Percentiles rank a stretch among this genome's conserved stretches.
phyloP scores from a whole-genome alignment of 305 asterid genomes.

The Andrographis paniculata region DNA sequence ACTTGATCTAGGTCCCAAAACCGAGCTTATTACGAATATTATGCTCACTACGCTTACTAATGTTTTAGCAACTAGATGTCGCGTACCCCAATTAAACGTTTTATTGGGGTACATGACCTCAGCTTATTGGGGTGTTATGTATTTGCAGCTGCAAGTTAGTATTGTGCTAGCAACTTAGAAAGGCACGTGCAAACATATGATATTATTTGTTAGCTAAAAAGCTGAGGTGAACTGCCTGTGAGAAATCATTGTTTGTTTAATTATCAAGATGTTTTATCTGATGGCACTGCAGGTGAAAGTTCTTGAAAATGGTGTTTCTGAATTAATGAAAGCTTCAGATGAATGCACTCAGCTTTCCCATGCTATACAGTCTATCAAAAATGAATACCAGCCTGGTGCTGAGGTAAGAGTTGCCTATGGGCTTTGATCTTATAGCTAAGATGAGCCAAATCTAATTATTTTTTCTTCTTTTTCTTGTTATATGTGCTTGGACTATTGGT shows the following conservation, averaged over 20 bases:
- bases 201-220: neutral
- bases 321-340: constrained; percentile 55
- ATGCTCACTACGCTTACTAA: too few species aligned
- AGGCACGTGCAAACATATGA: too few species aligned
- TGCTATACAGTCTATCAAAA: constrained; percentile 50
- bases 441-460: constrained; percentile 9
- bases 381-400: constrained; percentile 46
- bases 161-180: neutral
- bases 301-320: constrained; percentile 52
- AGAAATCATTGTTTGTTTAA: constrained; percentile 6
- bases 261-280: constrained; percentile 1
- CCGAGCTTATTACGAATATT: too few species aligned
- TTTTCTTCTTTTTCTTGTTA: constrained; percentile 1
- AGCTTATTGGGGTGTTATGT: too few species aligned
- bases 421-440: neutral
- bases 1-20: too few species aligned
- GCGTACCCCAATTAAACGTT: too few species aligned
- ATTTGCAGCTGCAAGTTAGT: neutral
- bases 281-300: constrained; percentile 57
- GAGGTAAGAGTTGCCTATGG: constrained; percentile 36
- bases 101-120: too few species aligned
- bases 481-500: constrained; percentile 12
- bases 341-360: constrained; percentile 61
- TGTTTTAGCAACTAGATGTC: too few species aligned
- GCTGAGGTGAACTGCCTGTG: neutral